Conservation (phyloP, 225 moss, liverwort and hornwort species). For the Straminergon stramineum region DNA sequence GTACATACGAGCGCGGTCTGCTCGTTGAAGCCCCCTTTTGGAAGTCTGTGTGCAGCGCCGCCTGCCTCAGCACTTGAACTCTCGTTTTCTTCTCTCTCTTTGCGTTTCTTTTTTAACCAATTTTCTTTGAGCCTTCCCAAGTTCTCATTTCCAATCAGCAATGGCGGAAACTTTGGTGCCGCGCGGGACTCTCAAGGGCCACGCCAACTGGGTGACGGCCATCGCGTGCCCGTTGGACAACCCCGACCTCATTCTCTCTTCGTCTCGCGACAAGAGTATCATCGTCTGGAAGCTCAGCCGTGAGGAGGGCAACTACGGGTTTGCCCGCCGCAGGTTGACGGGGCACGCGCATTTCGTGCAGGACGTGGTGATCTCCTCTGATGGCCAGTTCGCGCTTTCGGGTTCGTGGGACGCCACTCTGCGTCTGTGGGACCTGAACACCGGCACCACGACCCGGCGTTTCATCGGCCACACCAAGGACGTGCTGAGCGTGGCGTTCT, state of each 20-base stretch:
- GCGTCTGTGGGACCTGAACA: conserved; percentile 87
- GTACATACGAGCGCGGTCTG: neutral
- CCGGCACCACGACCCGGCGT: conserved; percentile 74
- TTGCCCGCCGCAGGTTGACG: conserved; percentile 62
- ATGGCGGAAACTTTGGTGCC: conserved; percentile 90
- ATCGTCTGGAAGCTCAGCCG: conserved; percentile 76
- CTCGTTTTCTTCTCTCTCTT: neutral
- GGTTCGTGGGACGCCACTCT: conserved; percentile 92
- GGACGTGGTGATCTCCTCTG: conserved; percentile 9
- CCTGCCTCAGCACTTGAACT: conserved; percentile 37
- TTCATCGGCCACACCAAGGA: conserved; percentile 91
- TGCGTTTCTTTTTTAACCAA: neutral
- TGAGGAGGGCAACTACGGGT: conserved; percentile 79
- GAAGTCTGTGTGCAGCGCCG: conserved; percentile 51
- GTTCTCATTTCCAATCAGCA: neutral
- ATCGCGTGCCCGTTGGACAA: conserved; percentile 97
- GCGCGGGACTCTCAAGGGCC: conserved; percentile 78
- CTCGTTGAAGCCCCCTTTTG: neutral
- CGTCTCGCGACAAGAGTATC: conserved; percentile 87
- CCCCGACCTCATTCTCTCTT: conserved; percentile 80
- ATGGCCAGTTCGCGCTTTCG: conserved; percentile 66
- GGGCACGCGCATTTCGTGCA: conserved; percentile 54
- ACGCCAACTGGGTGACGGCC: conserved; percentile 89
- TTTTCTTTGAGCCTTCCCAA: neutral
- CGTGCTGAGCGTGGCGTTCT: conserved; percentile 59